Evolutionary conservation across 768 basidiomycete genomes (phyloP).

Genomic region (Cystobasidium onofrii): DNA sequence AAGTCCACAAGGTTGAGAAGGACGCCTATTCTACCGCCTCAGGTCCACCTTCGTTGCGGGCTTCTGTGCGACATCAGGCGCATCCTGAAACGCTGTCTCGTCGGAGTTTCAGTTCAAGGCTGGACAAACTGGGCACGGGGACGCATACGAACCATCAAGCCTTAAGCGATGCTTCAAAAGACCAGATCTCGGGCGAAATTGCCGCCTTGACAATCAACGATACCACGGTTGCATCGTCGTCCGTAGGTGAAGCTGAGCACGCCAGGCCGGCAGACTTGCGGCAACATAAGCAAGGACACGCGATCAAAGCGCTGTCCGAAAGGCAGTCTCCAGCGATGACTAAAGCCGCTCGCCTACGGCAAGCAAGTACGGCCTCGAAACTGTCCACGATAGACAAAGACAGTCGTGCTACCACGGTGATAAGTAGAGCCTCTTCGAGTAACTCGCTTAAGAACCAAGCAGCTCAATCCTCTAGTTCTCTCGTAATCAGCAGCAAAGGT

Average conservation of each 20-base stretch:
- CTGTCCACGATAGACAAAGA: neutral
- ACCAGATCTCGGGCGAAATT: too few relatives aligned
- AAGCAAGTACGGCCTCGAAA: neutral
- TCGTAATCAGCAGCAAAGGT: neutral
- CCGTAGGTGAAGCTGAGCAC: too few relatives aligned
- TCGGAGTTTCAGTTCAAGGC: too few relatives aligned
- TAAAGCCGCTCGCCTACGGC: neutral
- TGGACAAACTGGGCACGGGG: too few relatives aligned
- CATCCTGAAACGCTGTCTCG: too few relatives aligned
- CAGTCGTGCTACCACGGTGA: neutral
- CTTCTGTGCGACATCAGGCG: too few relatives aligned
- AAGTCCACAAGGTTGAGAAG: conserved; percentile 23
- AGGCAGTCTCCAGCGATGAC: neutral
- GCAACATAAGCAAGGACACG: neutral
- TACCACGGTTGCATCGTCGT: too few relatives aligned
- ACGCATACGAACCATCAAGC: too few relatives aligned
- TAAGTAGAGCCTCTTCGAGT: neutral
- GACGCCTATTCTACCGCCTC: neutral
- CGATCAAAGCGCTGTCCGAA: neutral
- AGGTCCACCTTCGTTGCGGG: neutral
- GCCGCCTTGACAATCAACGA: too few relatives aligned
- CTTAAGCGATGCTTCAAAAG: too few relatives aligned
- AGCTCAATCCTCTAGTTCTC: neutral
- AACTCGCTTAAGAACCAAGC: neutral
- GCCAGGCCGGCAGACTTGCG: neutral